A percentile compares a stretch with the other conserved stretches of the same genome.
phyloP scores from a whole-genome alignment of 108 stramenopile genomes.

The Mediolabrus comicus region DNA sequence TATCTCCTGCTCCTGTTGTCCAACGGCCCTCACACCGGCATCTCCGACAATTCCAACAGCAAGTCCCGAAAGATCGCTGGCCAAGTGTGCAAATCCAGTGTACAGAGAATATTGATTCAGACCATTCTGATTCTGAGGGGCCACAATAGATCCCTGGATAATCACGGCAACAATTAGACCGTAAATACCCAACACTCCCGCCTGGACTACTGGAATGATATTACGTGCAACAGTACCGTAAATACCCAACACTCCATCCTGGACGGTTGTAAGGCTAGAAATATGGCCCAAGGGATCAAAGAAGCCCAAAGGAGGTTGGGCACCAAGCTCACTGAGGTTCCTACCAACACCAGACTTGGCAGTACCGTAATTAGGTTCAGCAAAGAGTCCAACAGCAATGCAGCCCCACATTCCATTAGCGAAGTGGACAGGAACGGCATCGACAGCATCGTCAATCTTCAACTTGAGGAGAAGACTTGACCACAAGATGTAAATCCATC shows the following conservation, averaged over 20 bases:
- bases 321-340: slow-evolving; percentile 95
- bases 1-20: slow-evolving; percentile 55
- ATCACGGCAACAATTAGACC: slow-evolving; percentile 84
- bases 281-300: no score
- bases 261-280: slow-evolving; percentile 62
- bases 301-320: no score
- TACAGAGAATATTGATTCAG: slow-evolving; percentile 53
- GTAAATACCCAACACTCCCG: slow-evolving; percentile 67
- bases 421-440: slow-evolving; percentile 88
- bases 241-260: slow-evolving; percentile 69
- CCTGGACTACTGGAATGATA: slow-evolving; percentile 64
- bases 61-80: slow-evolving; percentile 74
- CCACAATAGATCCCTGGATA: slow-evolving; percentile 57
- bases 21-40: slow-evolving; percentile 65
- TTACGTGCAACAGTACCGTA: slow-evolving; percentile 79
- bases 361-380: slow-evolving; percentile 97
- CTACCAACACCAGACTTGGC: slow-evolving; percentile 98
- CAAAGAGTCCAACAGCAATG: slow-evolving; percentile 43
- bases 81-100: slow-evolving; percentile 71
- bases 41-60: slow-evolving; percentile 83
- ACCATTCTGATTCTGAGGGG: slow-evolving; percentile 46
- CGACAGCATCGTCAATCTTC: no score
- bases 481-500: slow-evolving; percentile 65
- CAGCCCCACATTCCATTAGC: slow-evolving; percentile 84
- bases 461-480: slow-evolving; percentile 68